phyloP scores from a whole-genome alignment of 345 rosid genomes.

The Brassica juncea region DNA sequence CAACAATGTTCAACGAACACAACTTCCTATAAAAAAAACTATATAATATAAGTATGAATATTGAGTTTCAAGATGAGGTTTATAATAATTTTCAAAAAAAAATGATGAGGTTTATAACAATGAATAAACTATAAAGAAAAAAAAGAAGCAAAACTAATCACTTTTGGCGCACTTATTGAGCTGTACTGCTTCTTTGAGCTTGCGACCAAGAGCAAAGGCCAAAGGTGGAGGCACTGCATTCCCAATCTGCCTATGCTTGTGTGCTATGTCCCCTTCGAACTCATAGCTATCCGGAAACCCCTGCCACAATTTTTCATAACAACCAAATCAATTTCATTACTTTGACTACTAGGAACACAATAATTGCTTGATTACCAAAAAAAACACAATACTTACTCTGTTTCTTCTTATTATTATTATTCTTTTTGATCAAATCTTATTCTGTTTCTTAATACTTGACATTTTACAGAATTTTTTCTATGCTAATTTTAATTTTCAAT shows the following conservation, averaged over 20 bases:
- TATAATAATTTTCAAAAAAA: not conserved
- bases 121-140: not conserved
- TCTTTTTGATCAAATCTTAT: not conserved
- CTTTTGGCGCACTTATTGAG: conserved; percentile 18
- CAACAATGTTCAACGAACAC: not conserved
- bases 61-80: not conserved
- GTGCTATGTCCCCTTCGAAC: conserved; percentile 62
- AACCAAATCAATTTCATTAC: not conserved
- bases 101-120: not conserved
- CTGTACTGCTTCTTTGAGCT: conserved; percentile 73
- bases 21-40: not conserved
- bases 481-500: not conserved
- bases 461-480: not conserved
- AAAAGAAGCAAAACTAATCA: not conserved
- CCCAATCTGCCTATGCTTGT: conserved; percentile 86
- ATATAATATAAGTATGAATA: not conserved
- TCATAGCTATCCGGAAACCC: conserved; percentile 80
- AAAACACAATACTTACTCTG: not conserved
- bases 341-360: not conserved
- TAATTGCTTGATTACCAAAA: not conserved
- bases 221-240: conserved; percentile 94
- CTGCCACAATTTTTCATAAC: conserved; percentile 41
- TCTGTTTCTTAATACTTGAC: not conserved
- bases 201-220: conserved; percentile 78
- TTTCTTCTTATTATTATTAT: too few species aligned